Conservation (phyloP, 768 basidiomycete genomes). For the Termitomyces sp. region DNA sequence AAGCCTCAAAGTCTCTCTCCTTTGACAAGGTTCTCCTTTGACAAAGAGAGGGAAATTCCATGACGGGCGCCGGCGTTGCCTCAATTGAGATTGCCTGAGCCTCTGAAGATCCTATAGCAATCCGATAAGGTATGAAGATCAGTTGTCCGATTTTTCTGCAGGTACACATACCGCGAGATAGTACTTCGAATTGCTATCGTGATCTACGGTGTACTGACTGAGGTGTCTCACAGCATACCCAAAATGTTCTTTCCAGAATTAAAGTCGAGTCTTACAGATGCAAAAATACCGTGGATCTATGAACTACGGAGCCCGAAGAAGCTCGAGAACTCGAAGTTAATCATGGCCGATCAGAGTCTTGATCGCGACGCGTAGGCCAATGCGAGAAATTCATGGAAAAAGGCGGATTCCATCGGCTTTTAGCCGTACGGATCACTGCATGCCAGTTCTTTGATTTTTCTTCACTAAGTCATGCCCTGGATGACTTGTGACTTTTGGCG, state of each 20-base stretch:
- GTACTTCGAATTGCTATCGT: neutral
- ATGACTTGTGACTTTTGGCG: slow-evolving; percentile 2
- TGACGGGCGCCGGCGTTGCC: neutral
- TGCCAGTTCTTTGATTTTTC: slow-evolving; percentile 5
- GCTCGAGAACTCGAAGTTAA: neutral
- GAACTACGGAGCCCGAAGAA: neutral
- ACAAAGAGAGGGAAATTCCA: neutral
- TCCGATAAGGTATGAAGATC: neutral
- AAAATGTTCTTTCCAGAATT: neutral
- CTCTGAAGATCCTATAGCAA: neutral
- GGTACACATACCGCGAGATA: neutral
- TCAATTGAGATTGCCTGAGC: neutral
- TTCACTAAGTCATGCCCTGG: neutral
- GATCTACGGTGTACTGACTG: neutral
- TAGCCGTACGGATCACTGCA: slow-evolving; percentile 10
- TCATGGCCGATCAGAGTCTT: slow-evolving; percentile 3
- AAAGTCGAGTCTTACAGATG: neutral
- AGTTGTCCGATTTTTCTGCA: neutral
- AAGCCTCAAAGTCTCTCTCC: too few species aligned
- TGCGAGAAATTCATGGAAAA: slow-evolving; percentile 1
- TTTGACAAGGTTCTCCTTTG: neutral
- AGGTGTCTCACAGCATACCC: neutral
- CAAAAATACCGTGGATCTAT: neutral
- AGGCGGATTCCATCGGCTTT: neutral
- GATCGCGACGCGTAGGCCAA: neutral